Percentiles rank a stretch among this genome's conserved stretches.
Conservation (phyloP, 345 rosid genomes). For the Hypericum perforatum region DNA sequence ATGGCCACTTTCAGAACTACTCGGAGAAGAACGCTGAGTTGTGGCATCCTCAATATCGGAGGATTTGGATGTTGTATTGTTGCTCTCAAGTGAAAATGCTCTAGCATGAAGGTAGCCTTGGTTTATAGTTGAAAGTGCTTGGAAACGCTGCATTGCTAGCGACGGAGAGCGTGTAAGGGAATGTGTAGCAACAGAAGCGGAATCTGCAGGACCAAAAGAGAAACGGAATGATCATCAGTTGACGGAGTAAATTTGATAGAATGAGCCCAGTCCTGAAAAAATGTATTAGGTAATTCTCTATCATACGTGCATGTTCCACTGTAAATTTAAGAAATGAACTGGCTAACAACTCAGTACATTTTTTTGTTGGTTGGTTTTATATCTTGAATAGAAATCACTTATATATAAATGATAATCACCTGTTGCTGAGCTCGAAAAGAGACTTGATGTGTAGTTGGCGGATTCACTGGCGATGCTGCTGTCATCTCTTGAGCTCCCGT, state of each 20-base stretch:
- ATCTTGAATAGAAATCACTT: too few relatives aligned
- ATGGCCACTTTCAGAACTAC: conserved; percentile 26
- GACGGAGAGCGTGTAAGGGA: conserved; percentile 38
- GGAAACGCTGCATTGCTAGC: conserved; percentile 43
- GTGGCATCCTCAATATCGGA: conserved; percentile 30
- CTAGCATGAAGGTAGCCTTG: conserved; percentile 28
- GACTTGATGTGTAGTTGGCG: conserved; percentile 31
- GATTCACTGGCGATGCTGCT: conserved; percentile 36
- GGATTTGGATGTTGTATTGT: conserved; percentile 39
- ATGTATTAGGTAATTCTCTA: too few relatives aligned
- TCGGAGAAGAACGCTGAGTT: conserved; percentile 21
- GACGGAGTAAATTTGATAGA: too few relatives aligned
- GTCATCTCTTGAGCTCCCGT: conserved; percentile 36
- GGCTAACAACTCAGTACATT: too few relatives aligned
- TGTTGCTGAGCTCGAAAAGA: conserved; percentile 28
- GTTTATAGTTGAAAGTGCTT: conserved; percentile 57
- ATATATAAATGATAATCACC: conserved; percentile 25
- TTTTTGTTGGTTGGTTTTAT: too few relatives aligned
- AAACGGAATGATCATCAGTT: neutral
- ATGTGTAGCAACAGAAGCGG: conserved; percentile 29
- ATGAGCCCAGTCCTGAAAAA: too few relatives aligned
- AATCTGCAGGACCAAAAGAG: conserved; percentile 25
- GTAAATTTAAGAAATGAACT: too few relatives aligned
- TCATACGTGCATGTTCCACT: too few relatives aligned
- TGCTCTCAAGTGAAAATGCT: conserved; percentile 26